phyloP scores from a whole-genome alignment of 1,284 basidiomycete species.

The Coniferiporia sulphurascens region DNA sequence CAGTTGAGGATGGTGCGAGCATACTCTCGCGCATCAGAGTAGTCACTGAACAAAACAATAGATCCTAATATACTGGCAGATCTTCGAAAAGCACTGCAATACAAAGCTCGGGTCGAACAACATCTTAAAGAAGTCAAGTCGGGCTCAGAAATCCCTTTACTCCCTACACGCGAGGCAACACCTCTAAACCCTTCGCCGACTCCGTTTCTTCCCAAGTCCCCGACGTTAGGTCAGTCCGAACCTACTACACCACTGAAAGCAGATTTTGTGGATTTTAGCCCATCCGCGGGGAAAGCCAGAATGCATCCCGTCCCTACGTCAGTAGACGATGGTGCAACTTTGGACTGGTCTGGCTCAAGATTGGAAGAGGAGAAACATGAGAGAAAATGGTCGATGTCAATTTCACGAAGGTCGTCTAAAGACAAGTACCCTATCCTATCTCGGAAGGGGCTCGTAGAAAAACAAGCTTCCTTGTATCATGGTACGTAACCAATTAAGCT shows the following conservation, averaged over 20 bases:
- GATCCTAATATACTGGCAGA: slow-evolving; percentile 20
- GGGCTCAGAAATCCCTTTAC: slow-evolving; percentile 30
- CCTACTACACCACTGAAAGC: slow-evolving; percentile 34
- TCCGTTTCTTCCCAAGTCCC: slow-evolving; percentile 27
- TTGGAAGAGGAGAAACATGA: slow-evolving; percentile 53
- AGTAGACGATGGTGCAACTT: slow-evolving; percentile 56
- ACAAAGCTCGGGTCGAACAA: slow-evolving; percentile 17
- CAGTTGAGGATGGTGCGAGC: slow-evolving; percentile 22
- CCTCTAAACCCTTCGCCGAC: slow-evolving; percentile 30
- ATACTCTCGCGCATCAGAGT: neutral
- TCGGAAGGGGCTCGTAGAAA: slow-evolving; percentile 40
- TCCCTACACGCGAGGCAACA: slow-evolving; percentile 18
- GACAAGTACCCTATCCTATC: slow-evolving; percentile 40
- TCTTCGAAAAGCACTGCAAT: slow-evolving; percentile 16
- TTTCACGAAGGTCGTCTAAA: slow-evolving; percentile 54
- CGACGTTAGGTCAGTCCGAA: slow-evolving; percentile 10
- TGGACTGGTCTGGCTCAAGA: slow-evolving; percentile 58
- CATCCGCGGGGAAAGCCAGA: slow-evolving; percentile 45
- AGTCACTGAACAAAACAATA: neutral
- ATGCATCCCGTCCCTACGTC: slow-evolving; percentile 59
- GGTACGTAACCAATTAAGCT: slow-evolving; percentile 30
- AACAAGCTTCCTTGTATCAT: slow-evolving; percentile 44
- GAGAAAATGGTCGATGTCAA: slow-evolving; percentile 55
- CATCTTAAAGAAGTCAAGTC: slow-evolving; percentile 22
- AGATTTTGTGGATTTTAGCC: slow-evolving; percentile 57